Evolutionary conservation across 169 alveolate species (phyloP), one percentile per base, ranked within the genome.

Genomic region (Eimeria acervulina): DNA sequence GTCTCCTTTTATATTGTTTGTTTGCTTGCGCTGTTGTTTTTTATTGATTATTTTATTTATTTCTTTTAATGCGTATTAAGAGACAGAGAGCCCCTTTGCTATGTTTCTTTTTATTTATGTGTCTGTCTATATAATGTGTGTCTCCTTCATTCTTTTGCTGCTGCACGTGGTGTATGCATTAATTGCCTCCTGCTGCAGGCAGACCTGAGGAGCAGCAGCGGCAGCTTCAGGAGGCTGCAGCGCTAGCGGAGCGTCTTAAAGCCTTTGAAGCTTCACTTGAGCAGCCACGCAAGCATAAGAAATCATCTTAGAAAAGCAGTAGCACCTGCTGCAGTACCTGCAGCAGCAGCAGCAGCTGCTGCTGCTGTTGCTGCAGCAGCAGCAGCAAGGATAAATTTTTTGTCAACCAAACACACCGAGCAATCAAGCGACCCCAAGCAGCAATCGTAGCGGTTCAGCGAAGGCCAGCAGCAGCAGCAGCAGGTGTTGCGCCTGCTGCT

Each of bases 221-320:
- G 68, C 90, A 80, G 90, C 90, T 80, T 33, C 70, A 80, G 8
- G 90, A 80, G 44, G 90, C 90, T 23, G 90, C 90, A 23, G 90
- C 90, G 7, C 90, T 80, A 26, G 90, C 90, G 3, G 90, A 80
- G 70, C 63, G 90, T 4, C 70, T 80, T 28, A 47, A 44, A 70
- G 68, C 90, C 68, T 80, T 80, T 26, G 90, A 80, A 21, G 72
- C 68, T 6, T 40, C 90, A 1, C 70, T 80, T 1, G 70, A 26
- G 47, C 63, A 47, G 28, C 90, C 68, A 2, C 90, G 44, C 40
- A 3, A 17, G 70, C 23, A 47, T 7, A 80, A 47, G 23, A 5
- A 40, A 44, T 40, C 8, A 40, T 2, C 2, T 13, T 23, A 10
- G 1, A 70, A 28, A 28, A 47, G 55, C 55, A 47, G 55, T 12